phyloP scores from a whole-genome alignment of 2,329 filamentous ascomycete species.

The Pyrenophora teres region DNA sequence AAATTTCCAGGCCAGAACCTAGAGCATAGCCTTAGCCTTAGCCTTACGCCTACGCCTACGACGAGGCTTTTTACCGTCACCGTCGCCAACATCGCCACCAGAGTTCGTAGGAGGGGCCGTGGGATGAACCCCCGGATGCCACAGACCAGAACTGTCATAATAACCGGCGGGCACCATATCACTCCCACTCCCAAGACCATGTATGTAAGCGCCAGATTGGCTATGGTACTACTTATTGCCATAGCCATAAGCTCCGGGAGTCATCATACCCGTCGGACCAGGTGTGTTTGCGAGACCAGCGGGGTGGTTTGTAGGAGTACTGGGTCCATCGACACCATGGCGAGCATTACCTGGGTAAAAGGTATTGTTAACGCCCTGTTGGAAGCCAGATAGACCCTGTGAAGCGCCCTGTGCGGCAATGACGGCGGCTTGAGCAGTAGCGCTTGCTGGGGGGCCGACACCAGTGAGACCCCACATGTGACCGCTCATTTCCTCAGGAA shows the following conservation, averaged over 20 bases:
- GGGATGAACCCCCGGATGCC: no score
- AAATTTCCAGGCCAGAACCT: no score
- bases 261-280: slow-evolving; percentile 68
- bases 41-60: no score
- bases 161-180: neutral
- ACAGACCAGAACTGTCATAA: neutral
- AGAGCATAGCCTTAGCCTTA: no score
- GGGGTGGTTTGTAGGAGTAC: slow-evolving; percentile 67
- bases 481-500: slow-evolving; percentile 79
- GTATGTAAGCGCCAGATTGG: neutral
- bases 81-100: no score
- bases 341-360: slow-evolving; percentile 48
- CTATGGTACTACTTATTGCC: slow-evolving; percentile 37
- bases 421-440: slow-evolving; percentile 54
- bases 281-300: slow-evolving; percentile 57
- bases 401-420: slow-evolving; percentile 50
- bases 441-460: slow-evolving; percentile 59
- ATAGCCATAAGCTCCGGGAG: slow-evolving; percentile 56
- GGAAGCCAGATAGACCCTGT: slow-evolving; percentile 37
- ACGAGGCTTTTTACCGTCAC: no score
- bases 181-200: no score
- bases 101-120: no score
- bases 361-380: slow-evolving; percentile 44
- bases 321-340: slow-evolving; percentile 59
- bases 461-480: slow-evolving; percentile 91